A percentile compares a stretch with the other conserved stretches of the same genome.
These are phyloP conservation scores for Mycothermus thermophilus DNA, from an alignment of 495 filamentous ascomycete species.

Conservation along the genomic window DNA sequence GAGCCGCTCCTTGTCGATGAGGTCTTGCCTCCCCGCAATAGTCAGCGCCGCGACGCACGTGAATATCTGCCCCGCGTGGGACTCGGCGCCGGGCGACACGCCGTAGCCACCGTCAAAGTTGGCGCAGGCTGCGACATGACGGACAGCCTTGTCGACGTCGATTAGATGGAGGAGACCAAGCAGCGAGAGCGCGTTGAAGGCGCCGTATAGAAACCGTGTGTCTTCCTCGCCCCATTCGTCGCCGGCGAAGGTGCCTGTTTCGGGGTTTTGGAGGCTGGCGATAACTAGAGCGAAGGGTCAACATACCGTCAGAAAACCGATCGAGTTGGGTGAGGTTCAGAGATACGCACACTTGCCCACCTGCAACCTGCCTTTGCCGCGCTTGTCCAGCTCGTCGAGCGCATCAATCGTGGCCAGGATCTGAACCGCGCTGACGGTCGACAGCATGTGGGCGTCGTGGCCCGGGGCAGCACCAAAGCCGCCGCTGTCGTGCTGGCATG, in stretches of 20 bases:
- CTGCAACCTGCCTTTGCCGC: slow-evolving; percentile 53
- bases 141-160: slow-evolving; percentile 64
- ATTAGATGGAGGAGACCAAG: slow-evolving; percentile 55
- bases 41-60: slow-evolving; percentile 83
- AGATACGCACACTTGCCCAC: slow-evolving; percentile 54
- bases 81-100: slow-evolving; percentile 74
- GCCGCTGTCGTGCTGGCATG: slow-evolving; percentile 73
- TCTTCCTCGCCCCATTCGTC: slow-evolving; percentile 95
- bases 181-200: slow-evolving; percentile 74
- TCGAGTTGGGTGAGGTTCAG: background rate
- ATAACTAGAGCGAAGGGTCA: slow-evolving; percentile 62
- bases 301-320: slow-evolving; percentile 4
- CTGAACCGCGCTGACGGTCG: slow-evolving; percentile 86
- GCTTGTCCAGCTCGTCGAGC: slow-evolving; percentile 62
- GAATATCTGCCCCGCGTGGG: slow-evolving; percentile 85
- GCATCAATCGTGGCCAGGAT: slow-evolving; percentile 76
- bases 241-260: slow-evolving; percentile 77
- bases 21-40: slow-evolving; percentile 68
- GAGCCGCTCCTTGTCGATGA: slow-evolving; percentile 69
- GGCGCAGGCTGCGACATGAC: slow-evolving; percentile 62
- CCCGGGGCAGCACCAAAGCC: slow-evolving; percentile 89
- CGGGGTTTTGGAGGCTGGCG: slow-evolving; percentile 59
- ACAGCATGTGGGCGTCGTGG: slow-evolving; percentile 90
- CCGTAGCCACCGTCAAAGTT: slow-evolving; percentile 95
- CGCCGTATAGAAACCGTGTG: slow-evolving; percentile 84